Conservation (phyloP, 2,329 filamentous ascomycete genomes). For the Clathrospora elynae region DNA sequence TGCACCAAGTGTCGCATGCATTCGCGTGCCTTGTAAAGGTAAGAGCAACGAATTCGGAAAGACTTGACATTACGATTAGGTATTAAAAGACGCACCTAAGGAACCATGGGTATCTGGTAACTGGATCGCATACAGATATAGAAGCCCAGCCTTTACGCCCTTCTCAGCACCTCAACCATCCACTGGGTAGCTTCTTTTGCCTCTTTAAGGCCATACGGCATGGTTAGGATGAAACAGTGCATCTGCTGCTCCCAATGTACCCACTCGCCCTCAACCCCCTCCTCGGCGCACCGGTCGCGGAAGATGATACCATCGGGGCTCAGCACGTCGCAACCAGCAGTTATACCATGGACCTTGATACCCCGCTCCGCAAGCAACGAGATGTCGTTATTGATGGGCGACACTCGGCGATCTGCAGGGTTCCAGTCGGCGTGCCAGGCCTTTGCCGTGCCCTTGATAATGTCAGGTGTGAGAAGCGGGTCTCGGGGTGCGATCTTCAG, state of each 20-base stretch:
- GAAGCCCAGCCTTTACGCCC: too few species aligned
- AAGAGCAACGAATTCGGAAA: too few species aligned
- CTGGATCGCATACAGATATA: too few species aligned
- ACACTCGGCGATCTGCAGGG: conserved; percentile 53
- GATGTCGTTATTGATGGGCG: conserved; percentile 56
- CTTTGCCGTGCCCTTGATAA: conserved; percentile 51
- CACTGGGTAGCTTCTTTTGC: conserved; percentile 54
- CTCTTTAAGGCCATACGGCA: conserved; percentile 56
- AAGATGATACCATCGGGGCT: conserved; percentile 59
- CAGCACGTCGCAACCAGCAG: conserved; percentile 60
- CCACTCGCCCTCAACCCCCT: conserved; percentile 58
- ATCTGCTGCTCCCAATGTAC: conserved; percentile 65
- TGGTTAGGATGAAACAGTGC: conserved; percentile 63
- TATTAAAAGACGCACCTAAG: too few species aligned
- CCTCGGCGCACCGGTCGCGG: conserved; percentile 52
- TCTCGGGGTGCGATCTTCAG: conserved; percentile 49
- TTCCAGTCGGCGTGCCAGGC: conserved; percentile 52
- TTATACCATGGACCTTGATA: conserved; percentile 59
- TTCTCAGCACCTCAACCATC: conserved; percentile 49
- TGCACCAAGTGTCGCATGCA: too few species aligned
- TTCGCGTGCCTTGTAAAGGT: too few species aligned
- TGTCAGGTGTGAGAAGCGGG: conserved; percentile 53
- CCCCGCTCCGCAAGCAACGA: conserved; percentile 45
- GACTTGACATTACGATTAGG: too few species aligned
- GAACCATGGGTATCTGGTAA: too few species aligned